A percentile compares a stretch with the other conserved stretches of the same genome.
phyloP scores from a whole-genome alignment of 768 basidiomycete species.

The Mycena pura region DNA sequence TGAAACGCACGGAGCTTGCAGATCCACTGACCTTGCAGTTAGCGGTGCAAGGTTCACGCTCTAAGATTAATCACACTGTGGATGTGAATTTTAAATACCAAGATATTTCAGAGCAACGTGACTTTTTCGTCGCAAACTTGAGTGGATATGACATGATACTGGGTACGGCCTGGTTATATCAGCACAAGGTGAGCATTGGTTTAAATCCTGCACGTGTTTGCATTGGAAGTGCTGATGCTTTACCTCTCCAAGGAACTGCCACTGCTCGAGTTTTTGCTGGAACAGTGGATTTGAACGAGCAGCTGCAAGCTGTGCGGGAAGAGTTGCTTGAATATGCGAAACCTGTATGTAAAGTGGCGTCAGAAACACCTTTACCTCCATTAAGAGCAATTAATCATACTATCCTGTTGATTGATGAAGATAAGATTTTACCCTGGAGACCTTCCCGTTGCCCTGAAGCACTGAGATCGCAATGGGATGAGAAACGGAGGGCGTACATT shows the following conservation, averaged over 20 bases:
- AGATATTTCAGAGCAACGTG: constrained; percentile 29
- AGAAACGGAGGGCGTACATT: background rate
- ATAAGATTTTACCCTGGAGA: constrained; percentile 30
- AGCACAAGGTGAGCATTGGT: constrained; percentile 27
- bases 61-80: constrained; percentile 39
- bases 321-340: constrained; percentile 8
- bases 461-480: constrained; percentile 1
- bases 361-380: constrained; percentile 32
- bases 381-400: constrained; percentile 33
- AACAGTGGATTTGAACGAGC: background rate
- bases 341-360: constrained; percentile 26
- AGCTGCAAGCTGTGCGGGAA: background rate
- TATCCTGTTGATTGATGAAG: constrained; percentile 34
- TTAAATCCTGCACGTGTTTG: constrained; percentile 23
- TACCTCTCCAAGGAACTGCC: constrained; percentile 12
- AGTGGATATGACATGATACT: constrained; percentile 36
- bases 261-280: background rate
- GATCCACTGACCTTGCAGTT: constrained; percentile 32
- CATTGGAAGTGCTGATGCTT: constrained; percentile 15
- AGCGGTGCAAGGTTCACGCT: constrained; percentile 35
- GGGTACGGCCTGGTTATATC: constrained; percentile 33
- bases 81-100: constrained; percentile 40
- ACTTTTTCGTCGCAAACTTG: constrained; percentile 37
- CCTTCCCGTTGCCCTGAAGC: constrained; percentile 32
- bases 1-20: constrained; percentile 30